Base-by-base conservation (phyloP, 805 yeast species). In the Starmerella tilneyi region DNA sequence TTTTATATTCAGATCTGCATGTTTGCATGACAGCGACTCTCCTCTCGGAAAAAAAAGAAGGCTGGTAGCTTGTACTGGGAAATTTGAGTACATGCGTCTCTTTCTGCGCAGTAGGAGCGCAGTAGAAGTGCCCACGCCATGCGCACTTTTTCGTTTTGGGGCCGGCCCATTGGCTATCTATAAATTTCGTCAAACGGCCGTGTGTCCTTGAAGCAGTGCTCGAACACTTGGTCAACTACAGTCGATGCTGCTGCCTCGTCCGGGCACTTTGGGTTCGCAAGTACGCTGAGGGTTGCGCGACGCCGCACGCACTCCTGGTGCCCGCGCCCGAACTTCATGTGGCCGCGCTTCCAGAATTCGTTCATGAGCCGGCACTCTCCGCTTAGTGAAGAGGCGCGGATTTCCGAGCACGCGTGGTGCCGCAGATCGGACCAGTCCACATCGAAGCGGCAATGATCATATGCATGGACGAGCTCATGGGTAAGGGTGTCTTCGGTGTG, bases 371-470 rank as follows among this genome's bases (percentile, higher is more conserved):
- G 74, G 64, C 98, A 92, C 60, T 92, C 98, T 6, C 98, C 98
- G 59, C 94, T 81, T 19, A 92, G 69, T 54, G 85, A 79, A 9
- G 94, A 80, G 0, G 98, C 98, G 48, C 98, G 71, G 42, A 92
- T 84, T 51, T 92, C 98, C 1, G 96, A 80, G 62, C 98, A 92
- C 0, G 98, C 98, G 60, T 89, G 97, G 59, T 92, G 98, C 57
- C 77, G 75, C 59, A 92, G 67, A 62, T 89, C 76, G 45, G 72
- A 58, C 81, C 95, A 82, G 62, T 92, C 84, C 2, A 92, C 86
- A 44, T 84, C 69, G 69, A 92, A 92, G 62, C 85, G 81, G 52
- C 84, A 68, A 58, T 86, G 79, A 64, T 92, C 98, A 63, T 84
- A 92, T 50, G 86, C 92, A 63, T 92, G 98, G 27, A 92, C 78